Percentiles rank a stretch among this genome's conserved stretches.
phyloP scores from a whole-genome alignment of 139 green algal genomes.

The Microglena sp. region DNA sequence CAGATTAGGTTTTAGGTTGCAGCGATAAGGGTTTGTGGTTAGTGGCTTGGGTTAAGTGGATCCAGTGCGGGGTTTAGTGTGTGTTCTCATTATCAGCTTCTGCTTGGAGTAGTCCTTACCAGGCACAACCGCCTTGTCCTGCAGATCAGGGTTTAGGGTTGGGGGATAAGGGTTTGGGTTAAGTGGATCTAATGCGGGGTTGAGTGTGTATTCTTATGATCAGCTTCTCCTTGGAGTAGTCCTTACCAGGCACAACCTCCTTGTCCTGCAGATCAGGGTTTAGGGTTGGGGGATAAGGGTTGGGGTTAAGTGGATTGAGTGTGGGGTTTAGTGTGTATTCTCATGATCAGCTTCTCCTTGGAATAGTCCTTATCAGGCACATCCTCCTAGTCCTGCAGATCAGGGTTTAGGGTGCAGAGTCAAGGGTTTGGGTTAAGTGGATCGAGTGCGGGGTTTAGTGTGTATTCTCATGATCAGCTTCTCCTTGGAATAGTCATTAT shows the following conservation, averaged over 20 bases:
- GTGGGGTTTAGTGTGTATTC: conserved; percentile 96
- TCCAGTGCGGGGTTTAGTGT: conserved; percentile 73
- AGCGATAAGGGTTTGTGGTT: too few species aligned
- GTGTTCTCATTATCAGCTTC: conserved; percentile 91
- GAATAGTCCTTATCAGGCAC: conserved; percentile 61
- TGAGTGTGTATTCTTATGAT: conserved; percentile 98
- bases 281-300: not conserved
- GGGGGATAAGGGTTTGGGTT: not conserved
- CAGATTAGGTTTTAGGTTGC: too few species aligned
- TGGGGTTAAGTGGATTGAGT: not conserved
- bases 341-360: conserved; percentile 92
- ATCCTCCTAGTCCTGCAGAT: conserved; percentile 42
- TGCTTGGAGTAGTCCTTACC: conserved; percentile 85
- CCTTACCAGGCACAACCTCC: conserved; percentile 40
- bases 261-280: conserved; percentile 43
- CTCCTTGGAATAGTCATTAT: conserved; percentile 84
- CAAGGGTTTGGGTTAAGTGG: not conserved
- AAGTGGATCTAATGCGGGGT: not conserved
- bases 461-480: conserved; percentile 94
- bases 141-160: not conserved
- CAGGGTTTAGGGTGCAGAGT: not conserved
- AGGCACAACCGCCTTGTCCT: conserved; percentile 36
- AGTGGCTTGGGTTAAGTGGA: not conserved
- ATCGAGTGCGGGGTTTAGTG: conserved; percentile 56
- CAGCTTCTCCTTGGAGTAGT: conserved; percentile 88